phyloP scores from a whole-genome alignment of 164 flowering plant genomes.

The Stephania cephalantha region DNA sequence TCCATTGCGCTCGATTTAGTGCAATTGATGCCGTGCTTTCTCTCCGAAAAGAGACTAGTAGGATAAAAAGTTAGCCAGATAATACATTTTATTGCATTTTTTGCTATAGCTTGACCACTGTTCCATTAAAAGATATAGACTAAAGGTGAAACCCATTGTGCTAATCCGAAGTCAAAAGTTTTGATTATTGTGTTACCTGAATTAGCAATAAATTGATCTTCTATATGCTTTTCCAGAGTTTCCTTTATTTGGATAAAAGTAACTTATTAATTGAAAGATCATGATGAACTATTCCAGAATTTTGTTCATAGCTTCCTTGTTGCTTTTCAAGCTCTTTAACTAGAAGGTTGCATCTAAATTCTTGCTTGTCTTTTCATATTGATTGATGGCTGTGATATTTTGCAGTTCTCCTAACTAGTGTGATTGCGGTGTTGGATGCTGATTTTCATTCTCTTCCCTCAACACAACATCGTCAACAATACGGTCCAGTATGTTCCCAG shows the following conservation, averaged over 20 bases:
- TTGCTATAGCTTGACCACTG: too few relatives aligned
- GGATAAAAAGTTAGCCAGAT: too few relatives aligned
- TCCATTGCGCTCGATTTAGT: too few relatives aligned
- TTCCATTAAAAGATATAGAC: not conserved
- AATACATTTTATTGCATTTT: too few relatives aligned
- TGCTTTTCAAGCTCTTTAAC: not conserved
- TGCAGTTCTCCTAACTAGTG: constrained; percentile 88
- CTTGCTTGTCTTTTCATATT: not conserved
- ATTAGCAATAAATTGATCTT: not conserved
- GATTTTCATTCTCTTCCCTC: constrained; percentile 98
- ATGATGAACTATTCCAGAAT: too few relatives aligned
- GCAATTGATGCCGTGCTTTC: too few relatives aligned
- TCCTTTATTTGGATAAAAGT: too few relatives aligned
- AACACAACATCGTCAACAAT: constrained; percentile 78
- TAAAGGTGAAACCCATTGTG: not conserved
- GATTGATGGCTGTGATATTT: constrained; percentile 6
- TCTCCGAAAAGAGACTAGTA: too few relatives aligned
- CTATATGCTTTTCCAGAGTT: not conserved
- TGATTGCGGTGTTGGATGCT: constrained; percentile 95
- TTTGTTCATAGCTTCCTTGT: not conserved
- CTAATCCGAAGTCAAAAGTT: not conserved
- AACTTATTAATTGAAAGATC: not conserved
- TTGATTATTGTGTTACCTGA: not conserved
- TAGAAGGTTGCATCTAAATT: not conserved
- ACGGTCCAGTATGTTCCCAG: constrained; percentile 85